These are phyloP conservation scores for Vitis hybrid DNA, from an alignment of 177 flowering plant species.

Conservation along the genomic window DNA sequence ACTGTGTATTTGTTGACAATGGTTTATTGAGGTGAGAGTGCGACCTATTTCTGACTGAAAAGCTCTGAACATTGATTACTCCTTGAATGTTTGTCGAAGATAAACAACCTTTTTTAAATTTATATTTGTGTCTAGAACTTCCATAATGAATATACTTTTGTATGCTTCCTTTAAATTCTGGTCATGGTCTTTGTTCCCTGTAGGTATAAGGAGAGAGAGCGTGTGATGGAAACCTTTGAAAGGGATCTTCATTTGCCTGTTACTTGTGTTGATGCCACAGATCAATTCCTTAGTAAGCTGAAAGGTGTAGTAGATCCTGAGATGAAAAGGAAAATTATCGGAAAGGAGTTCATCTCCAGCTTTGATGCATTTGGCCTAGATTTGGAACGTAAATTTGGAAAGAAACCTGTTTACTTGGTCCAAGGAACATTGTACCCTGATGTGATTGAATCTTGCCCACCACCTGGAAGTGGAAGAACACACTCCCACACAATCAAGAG, in stretches of 20 bases:
- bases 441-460: slow-evolving; percentile 99
- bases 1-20: slow-evolving; percentile 95
- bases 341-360: slow-evolving; percentile 77
- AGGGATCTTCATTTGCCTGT: slow-evolving; percentile 88
- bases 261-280: slow-evolving; percentile 80
- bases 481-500: slow-evolving; percentile 99
- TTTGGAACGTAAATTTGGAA: slow-evolving; percentile 69
- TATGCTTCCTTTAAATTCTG: neutral
- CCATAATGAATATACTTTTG: too few species aligned
- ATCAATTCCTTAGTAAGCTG: slow-evolving; percentile 74
- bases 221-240: slow-evolving; percentile 90
- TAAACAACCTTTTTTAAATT: too few species aligned
- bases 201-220: slow-evolving; percentile 86
- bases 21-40: slow-evolving; percentile 76
- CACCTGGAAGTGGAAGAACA: slow-evolving; percentile 90
- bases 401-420: slow-evolving; percentile 73
- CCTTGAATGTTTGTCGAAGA: too few species aligned
- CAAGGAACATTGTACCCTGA: slow-evolving; percentile 99
- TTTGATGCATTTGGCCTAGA: slow-evolving; percentile 85
- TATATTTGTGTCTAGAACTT: neutral
- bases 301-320: slow-evolving; percentile 95
- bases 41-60: neutral
- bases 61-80: too few species aligned
- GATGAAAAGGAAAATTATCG: slow-evolving; percentile 88
- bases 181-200: neutral